These are phyloP conservation scores for Cucumis sativus DNA, from an alignment of 306 rosid species.

Conservation along the genomic window DNA sequence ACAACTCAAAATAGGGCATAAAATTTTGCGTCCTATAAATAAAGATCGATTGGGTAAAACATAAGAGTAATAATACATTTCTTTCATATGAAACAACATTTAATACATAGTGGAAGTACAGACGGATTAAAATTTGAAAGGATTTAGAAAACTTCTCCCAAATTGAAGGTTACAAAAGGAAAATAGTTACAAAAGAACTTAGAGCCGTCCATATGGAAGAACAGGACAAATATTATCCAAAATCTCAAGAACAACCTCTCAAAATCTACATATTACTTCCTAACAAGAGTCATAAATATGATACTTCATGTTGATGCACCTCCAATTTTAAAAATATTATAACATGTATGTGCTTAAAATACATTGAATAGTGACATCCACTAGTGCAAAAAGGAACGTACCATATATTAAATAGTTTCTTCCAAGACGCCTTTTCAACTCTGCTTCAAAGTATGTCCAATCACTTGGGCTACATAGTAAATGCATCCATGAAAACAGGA, in stretches of 20 bases:
- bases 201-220: neutral
- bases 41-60: neutral
- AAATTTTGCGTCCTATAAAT: neutral
- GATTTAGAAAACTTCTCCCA: neutral
- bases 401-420: constrained; percentile 72
- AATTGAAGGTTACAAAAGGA: neutral
- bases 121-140: neutral
- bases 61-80: neutral
- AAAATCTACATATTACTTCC: neutral
- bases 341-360: neutral
- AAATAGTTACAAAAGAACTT: neutral
- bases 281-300: neutral
- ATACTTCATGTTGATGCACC: neutral
- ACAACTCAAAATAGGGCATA: neutral
- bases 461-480: constrained; percentile 66
- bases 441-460: constrained; percentile 83
- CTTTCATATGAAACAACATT: neutral
- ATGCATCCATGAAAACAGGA: neutral
- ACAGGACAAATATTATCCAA: neutral
- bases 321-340: neutral
- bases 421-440: constrained; percentile 67
- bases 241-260: neutral
- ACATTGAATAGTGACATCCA: neutral
- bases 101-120: neutral
- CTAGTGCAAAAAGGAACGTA: constrained; percentile 11